Evolutionary conservation across 148 eudicot genomes (phyloP).

Genomic region (Pharnaceum exiguum): DNA sequence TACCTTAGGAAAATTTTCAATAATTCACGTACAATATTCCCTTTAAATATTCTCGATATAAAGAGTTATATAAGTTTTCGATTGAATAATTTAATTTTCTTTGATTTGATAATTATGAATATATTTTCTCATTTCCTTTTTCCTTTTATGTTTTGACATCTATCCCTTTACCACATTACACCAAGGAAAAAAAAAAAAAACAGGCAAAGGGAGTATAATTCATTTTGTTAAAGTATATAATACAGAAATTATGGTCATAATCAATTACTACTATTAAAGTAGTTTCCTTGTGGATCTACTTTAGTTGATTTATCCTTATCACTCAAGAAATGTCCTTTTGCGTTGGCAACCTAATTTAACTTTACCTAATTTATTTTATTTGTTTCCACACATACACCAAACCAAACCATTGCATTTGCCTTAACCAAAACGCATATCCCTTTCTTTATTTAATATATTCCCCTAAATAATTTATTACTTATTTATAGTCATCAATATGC

Average conservation of each 20-base stretch:
- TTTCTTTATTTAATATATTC: slow-evolving; percentile 43
- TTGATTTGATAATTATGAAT: too few species aligned
- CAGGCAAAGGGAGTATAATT: neutral
- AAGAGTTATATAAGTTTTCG: too few species aligned
- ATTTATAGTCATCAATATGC: slow-evolving; percentile 29
- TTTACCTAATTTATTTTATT: slow-evolving; percentile 55
- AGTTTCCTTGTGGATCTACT: slow-evolving; percentile 25
- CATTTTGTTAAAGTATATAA: too few species aligned
- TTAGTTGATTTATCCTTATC: slow-evolving; percentile 33
- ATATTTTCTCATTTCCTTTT: too few species aligned
- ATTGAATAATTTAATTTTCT: too few species aligned
- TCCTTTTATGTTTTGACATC: too few species aligned
- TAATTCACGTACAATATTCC: too few species aligned
- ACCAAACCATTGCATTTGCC: too few species aligned
- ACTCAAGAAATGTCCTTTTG: slow-evolving; percentile 63
- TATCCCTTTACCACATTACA: too few species aligned
- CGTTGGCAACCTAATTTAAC: slow-evolving; percentile 98
- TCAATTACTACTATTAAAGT: slow-evolving; percentile 22
- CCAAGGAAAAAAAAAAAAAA: too few species aligned
- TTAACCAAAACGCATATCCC: slow-evolving; percentile 75
- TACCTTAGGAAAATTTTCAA: too few species aligned
- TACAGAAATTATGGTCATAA: slow-evolving; percentile 11
- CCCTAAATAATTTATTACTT: slow-evolving; percentile 15
- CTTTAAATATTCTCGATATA: too few species aligned
- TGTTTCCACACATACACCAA: slow-evolving; percentile 59